These are phyloP conservation scores for Acanthamoeba royreba DNA, from an alignment of 208 protist species.

Conservation along the genomic window DNA sequence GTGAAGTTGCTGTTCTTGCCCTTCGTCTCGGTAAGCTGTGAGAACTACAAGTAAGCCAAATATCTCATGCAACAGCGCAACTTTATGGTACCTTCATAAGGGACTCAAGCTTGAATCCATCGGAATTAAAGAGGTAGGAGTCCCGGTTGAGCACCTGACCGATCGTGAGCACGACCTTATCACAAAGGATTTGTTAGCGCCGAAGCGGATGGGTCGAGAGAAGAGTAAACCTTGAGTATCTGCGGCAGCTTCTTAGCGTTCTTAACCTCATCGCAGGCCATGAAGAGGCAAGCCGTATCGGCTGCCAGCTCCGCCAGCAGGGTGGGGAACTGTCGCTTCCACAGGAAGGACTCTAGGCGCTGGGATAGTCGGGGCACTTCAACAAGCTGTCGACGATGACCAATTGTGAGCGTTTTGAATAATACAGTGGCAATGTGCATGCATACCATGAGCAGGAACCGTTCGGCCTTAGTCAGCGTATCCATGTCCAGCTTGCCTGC, in stretches of 20 bases:
- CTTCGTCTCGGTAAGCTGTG: neutral
- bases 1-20: neutral
- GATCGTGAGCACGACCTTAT: neutral
- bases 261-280: neutral
- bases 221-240: neutral
- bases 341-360: neutral
- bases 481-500: neutral
- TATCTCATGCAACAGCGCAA: neutral
- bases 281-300: neutral
- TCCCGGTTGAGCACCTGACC: neutral
- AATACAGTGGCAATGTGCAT: neutral
- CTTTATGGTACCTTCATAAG: neutral
- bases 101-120: neutral
- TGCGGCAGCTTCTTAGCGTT: neutral
- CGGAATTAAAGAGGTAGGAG: neutral
- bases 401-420: neutral
- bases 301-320: neutral
- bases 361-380: neutral
- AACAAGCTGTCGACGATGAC: neutral
- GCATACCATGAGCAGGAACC: neutral
- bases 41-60: neutral
- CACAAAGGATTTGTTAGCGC: neutral
- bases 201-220: neutral
- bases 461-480: neutral
- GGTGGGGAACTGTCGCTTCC: neutral